Conservation (phyloP, 148 eudicot species). For the Bassia scoparia region DNA sequence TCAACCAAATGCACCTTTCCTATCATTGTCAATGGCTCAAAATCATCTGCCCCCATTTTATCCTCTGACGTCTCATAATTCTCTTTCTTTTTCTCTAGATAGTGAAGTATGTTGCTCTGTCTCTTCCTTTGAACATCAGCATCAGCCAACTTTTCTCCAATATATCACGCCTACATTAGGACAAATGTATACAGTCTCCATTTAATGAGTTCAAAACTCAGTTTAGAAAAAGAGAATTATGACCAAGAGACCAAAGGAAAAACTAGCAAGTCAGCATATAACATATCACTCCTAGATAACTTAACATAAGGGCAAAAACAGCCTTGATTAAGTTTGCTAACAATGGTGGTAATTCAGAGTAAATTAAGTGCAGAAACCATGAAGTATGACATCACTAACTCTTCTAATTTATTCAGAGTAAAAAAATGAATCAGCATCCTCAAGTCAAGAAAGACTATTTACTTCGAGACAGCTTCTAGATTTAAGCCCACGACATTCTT, state of each 20-base stretch:
- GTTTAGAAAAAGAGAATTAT: not conserved
- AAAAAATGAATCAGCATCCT: too few species aligned
- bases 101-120: conserved; percentile 73
- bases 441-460: too few species aligned
- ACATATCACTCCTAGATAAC: not conserved
- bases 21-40: conserved; percentile 94
- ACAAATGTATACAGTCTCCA: not conserved
- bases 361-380: not conserved
- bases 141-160: conserved; percentile 93
- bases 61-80: conserved; percentile 94
- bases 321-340: not conserved
- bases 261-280: not conserved
- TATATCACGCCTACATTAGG: conserved; percentile 57
- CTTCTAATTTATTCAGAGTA: not conserved
- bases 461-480: too few species aligned
- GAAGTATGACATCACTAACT: not conserved
- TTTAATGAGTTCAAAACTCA: not conserved
- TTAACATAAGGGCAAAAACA: not conserved
- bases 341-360: not conserved
- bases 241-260: not conserved
- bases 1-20: conserved; percentile 99
- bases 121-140: conserved; percentile 91
- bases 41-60: conserved; percentile 98
- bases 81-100: conserved; percentile 87
- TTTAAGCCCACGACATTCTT: too few species aligned